Conservation (phyloP, 2,329 filamentous ascomycete species). For the Gaeumannomyces sp. region DNA sequence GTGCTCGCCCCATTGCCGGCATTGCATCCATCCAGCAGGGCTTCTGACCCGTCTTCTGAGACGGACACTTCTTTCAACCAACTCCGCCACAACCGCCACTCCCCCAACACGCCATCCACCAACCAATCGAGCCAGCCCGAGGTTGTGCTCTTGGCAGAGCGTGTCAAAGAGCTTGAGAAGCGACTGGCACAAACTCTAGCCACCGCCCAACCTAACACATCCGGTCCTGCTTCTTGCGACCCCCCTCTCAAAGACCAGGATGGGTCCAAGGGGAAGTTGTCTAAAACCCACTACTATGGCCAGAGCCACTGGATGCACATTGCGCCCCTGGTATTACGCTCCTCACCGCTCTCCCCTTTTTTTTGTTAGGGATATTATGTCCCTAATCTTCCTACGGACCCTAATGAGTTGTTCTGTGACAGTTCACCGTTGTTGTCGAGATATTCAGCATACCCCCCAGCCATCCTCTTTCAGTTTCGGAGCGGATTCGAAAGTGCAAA, state of each 20-base stretch:
- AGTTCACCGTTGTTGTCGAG: constrained; percentile 32
- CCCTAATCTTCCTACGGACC: background rate
- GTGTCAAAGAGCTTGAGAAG: constrained; percentile 3
- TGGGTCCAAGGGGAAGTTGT: constrained; percentile 37
- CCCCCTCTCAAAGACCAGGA: constrained; percentile 8
- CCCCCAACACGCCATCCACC: constrained; percentile 25
- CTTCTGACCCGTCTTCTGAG: background rate
- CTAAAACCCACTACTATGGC: constrained; percentile 52
- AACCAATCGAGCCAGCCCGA: background rate
- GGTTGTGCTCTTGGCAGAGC: constrained; percentile 8
- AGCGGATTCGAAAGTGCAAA: constrained; percentile 37
- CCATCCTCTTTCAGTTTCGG: constrained; percentile 30
- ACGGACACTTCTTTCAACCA: constrained; percentile 4
- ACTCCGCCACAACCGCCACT: constrained; percentile 25
- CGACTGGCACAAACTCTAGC: constrained; percentile 20
- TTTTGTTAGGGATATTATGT: too few relatives aligned
- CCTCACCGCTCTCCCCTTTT: background rate
- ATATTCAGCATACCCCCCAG: constrained; percentile 29
- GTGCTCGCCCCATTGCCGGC: background rate
- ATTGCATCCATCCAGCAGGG: background rate
- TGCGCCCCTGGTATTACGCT: constrained; percentile 21
- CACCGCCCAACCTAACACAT: constrained; percentile 17
- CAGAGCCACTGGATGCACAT: constrained; percentile 50
- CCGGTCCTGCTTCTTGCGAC: background rate
- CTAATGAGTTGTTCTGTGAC: constrained; percentile 18